A percentile compares a stretch with the other conserved stretches of the same genome.
These are phyloP conservation scores for Aspergillus sp. DNA, from an alignment of 2,329 filamentous ascomycete genomes.

Conservation along the genomic window DNA sequence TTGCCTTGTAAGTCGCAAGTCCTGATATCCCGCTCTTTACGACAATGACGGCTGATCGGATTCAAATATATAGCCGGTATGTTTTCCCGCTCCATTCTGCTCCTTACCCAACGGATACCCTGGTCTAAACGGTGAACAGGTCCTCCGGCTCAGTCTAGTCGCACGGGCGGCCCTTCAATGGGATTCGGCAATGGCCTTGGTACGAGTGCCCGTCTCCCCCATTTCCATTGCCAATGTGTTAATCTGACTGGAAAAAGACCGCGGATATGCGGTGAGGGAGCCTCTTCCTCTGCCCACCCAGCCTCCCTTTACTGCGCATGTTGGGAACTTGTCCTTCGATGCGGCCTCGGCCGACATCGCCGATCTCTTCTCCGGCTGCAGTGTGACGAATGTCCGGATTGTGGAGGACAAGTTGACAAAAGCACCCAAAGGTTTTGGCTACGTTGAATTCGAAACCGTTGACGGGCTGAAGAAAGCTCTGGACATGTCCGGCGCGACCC, in stretches of 20 bases:
- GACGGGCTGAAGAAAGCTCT: conserved; percentile 90
- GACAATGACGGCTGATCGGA: conserved; percentile 8
- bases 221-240: conserved; percentile 4
- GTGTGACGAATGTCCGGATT: conserved; percentile 83
- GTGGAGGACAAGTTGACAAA: conserved; percentile 92
- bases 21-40: conserved; percentile 5
- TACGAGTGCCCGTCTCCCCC: conserved; percentile 17
- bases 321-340: conserved; percentile 95
- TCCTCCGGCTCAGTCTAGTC: conserved; percentile 35
- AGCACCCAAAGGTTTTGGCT: conserved; percentile 95
- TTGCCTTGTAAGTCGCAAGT: conserved; percentile 55
- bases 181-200: conserved; percentile 29
- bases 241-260: conserved; percentile 21
- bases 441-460: conserved; percentile 81
- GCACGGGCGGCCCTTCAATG: conserved; percentile 36
- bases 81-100: conserved; percentile 9
- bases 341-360: conserved; percentile 72
- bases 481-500: conserved; percentile 66
- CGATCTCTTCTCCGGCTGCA: conserved; percentile 76
- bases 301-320: conserved; percentile 89
- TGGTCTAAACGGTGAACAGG: conserved; percentile 19
- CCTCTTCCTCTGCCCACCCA: conserved; percentile 77
- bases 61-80: conserved; percentile 21
- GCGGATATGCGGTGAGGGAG: conserved; percentile 45
- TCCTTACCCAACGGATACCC: too few species aligned